phyloP scores from a whole-genome alignment of 768 basidiomycete genomes.

The Serendipita sp. region DNA sequence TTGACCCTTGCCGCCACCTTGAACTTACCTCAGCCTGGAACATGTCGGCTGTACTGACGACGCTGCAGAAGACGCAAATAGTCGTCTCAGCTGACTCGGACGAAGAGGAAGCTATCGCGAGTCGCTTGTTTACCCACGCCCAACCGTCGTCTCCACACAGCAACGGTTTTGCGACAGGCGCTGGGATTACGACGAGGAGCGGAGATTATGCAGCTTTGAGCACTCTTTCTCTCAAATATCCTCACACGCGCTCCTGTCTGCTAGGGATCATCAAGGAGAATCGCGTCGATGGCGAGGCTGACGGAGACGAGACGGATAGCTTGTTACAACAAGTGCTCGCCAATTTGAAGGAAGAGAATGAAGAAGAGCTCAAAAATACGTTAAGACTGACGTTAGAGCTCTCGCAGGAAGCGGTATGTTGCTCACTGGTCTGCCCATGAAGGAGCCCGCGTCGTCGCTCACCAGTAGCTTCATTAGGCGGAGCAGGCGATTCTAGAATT shows the following conservation, averaged over 20 bases:
- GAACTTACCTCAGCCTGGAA: neutral
- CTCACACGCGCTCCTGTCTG: neutral
- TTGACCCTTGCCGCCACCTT: slow-evolving; percentile 4
- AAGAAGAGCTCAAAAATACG: slow-evolving; percentile 66
- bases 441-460: neutral
- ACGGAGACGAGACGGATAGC: neutral
- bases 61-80: slow-evolving; percentile 3
- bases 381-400: slow-evolving; percentile 56
- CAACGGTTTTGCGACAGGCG: neutral
- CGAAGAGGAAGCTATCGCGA: neutral
- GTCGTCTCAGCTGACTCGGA: neutral
- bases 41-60: slow-evolving; percentile 4
- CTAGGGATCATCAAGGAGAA: neutral
- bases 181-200: neutral
- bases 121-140: neutral
- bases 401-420: slow-evolving; percentile 23
- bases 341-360: slow-evolving; percentile 65
- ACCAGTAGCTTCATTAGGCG: slow-evolving; percentile 28
- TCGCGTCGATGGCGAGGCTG: neutral
- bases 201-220: neutral
- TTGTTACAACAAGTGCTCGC: slow-evolving; percentile 36
- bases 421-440: neutral
- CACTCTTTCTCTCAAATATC: neutral
- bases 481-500: slow-evolving; percentile 84
- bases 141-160: neutral